Base-by-base conservation (phyloP, 495 filamentous ascomycete genomes). In the Hypoxylon rickii region DNA sequence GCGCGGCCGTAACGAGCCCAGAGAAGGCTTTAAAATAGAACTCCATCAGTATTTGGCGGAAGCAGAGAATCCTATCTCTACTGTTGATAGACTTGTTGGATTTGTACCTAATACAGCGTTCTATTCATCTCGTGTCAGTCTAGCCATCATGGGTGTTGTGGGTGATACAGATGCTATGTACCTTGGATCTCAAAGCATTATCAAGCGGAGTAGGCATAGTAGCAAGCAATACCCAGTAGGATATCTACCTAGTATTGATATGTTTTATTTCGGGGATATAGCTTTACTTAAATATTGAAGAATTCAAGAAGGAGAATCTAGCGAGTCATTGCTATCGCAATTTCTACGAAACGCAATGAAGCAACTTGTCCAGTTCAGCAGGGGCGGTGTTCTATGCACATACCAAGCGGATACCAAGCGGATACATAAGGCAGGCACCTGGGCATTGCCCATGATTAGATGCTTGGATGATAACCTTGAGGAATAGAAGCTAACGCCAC, bases 1-100 rank as follows among this genome's bases (percentile, higher is more conserved):
- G 86, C 5, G 88, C 92, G 2, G 88, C 90, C 2, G 89, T 88
- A 34, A 96, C 85, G 57, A 96, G 83, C 17, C 89, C 90, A 12
- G 88, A 82, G 69, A 96, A 96, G 38, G 82, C 86, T 86, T 61
- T 39, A 50, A 66, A 45, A 50, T 62, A 64, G 34, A 52, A 13
- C 37, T 61, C 57, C 57, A 69, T 69, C 53, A 69, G 66, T 62
- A 63, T 44, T 43, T 8, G 20, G 41, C 45, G 18, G 15, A 45
- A 20, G 17, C 16, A 16, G 16, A 36, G 21, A 1, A 8, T 7
- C 7, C 36, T 20, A 26, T 12, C 13, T 38, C 1, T 13, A 17
- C 7, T 17, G 32, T 44, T 36, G 21, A 22, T 36, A n/a, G n/a
- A n/a, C n/a, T n/a, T n/a, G n/a, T n/a, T n/a, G n/a, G n/a, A n/a